Percentiles rank a stretch among this genome's conserved stretches.
Conservation (phyloP, 441 rosid species). For the Erodium chrysanthum region DNA sequence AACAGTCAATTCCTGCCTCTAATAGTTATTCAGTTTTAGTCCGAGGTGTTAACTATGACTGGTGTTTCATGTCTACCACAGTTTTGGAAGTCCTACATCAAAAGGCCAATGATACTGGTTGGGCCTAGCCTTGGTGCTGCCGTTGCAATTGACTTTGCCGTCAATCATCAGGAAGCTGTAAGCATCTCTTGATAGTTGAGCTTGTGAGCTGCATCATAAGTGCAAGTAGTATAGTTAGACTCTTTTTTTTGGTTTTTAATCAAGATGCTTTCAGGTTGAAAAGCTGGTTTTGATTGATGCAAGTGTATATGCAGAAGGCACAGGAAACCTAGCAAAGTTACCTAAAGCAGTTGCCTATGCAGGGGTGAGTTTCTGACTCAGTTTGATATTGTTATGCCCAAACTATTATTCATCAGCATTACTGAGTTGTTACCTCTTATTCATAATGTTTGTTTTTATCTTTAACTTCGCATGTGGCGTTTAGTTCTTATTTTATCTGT, state of each 20-base stretch:
- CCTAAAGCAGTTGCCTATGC: constrained; percentile 66
- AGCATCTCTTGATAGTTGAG: constrained; percentile 15
- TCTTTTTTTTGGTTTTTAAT: not conserved
- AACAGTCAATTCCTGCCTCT: not conserved
- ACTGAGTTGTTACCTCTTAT: not conserved
- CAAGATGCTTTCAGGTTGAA: constrained; percentile 40
- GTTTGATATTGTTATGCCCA: not conserved
- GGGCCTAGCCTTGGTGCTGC: constrained; percentile 98
- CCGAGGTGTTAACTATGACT: not conserved
- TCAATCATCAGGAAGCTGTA: constrained; percentile 76
- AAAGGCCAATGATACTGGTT: constrained; percentile 65
- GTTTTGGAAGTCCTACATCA: constrained; percentile 82
- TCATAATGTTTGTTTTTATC: not conserved
- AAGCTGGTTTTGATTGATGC: constrained; percentile 76
- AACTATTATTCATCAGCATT: not conserved
- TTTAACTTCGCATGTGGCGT: not conserved
- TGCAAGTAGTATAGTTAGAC: not conserved
- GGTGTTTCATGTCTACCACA: constrained; percentile 21
- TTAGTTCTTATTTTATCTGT: not conserved
- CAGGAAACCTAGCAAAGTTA: constrained; percentile 57
- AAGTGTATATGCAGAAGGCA: constrained; percentile 79
- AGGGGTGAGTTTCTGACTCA: constrained; percentile 40
- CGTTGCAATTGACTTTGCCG: constrained; percentile 70
- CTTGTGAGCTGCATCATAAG: not conserved
- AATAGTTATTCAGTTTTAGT: not conserved